These are phyloP conservation scores for Vitis hybrid DNA, from an alignment of 177 flowering plant species.

Conservation along the genomic window DNA sequence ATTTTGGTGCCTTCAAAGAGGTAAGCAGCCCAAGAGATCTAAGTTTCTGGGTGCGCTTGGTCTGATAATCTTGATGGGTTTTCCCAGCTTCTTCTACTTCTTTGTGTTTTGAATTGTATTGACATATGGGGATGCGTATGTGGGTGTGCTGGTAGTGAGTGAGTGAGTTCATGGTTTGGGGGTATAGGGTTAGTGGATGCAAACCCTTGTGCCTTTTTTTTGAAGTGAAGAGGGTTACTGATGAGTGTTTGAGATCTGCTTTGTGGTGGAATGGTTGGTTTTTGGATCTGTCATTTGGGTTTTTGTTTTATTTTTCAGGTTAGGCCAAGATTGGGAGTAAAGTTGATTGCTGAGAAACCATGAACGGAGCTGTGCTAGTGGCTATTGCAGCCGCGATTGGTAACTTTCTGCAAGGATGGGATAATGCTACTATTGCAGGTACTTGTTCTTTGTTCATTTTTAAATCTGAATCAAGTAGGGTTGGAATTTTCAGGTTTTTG, in stretches of 20 bases:
- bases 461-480: neutral
- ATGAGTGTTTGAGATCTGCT: constrained; percentile 2
- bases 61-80: neutral
- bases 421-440: constrained; percentile 66
- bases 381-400: constrained; percentile 60
- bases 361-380: constrained; percentile 48
- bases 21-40: neutral
- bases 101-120: neutral
- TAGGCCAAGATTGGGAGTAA: neutral
- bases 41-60: neutral
- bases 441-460: neutral
- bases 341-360: constrained; percentile 15
- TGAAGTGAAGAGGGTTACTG: neutral
- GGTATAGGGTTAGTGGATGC: neutral
- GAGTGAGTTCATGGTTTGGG: neutral
- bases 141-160: neutral
- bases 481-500: too few species aligned
- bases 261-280: neutral
- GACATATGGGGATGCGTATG: neutral
- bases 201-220: neutral
- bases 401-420: constrained; percentile 66
- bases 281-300: constrained; percentile 4
- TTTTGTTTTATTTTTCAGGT: constrained; percentile 7
- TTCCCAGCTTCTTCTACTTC: neutral
- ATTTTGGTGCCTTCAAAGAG: neutral